Percentiles rank a stretch among this genome's conserved stretches.
phyloP scores from a whole-genome alignment of 108 stramenopile species.

The Cyclotella choctawhatcheeana region DNA sequence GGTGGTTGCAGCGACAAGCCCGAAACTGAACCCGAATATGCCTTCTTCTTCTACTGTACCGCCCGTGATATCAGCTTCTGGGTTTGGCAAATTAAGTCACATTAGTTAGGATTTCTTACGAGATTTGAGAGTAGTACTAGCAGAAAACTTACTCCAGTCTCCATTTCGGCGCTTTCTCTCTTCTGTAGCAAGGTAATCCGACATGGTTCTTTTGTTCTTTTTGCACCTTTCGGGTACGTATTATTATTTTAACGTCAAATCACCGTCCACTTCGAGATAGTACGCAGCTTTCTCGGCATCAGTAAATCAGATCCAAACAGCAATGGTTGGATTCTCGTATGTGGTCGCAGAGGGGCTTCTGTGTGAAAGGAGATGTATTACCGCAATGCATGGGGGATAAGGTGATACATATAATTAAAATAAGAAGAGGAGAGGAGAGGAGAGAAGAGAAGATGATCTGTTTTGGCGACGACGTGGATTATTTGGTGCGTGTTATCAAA shows the following conservation, averaged over 20 bases:
- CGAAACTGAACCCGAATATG: slow-evolving; percentile 18
- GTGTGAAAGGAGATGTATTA: no score
- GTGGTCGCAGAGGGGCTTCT: no score
- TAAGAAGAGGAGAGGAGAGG: neutral
- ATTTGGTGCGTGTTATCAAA: neutral
- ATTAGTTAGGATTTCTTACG: neutral
- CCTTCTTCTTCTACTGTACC: slow-evolving; percentile 33
- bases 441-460: neutral
- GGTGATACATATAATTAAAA: neutral
- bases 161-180: neutral
- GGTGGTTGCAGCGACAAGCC: slow-evolving; percentile 6
- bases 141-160: neutral
- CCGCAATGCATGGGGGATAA: no score
- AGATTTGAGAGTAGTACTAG: neutral
- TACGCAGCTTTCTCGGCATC: no score
- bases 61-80: neutral
- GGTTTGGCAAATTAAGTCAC: neutral
- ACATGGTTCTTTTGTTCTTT: neutral
- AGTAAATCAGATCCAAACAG: no score
- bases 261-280: neutral
- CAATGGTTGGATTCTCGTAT: no score
- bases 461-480: neutral
- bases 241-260: neutral
- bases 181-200: neutral
- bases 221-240: neutral